Conservation (phyloP, 306 rosid species). For the Fagus crenata region DNA sequence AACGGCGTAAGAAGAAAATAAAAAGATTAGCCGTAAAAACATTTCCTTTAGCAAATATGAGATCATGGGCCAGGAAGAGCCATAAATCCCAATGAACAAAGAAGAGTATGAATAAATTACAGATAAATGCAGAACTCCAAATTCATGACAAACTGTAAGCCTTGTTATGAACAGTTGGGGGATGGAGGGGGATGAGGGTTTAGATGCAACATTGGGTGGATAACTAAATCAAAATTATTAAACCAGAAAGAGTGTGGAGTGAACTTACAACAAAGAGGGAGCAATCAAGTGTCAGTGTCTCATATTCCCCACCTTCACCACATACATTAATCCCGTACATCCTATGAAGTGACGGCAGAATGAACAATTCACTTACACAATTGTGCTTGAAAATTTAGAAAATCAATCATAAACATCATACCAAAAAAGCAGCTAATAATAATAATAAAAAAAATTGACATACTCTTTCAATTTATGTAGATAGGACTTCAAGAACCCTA, state of each 20-base stretch:
- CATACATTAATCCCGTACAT: slow-evolving; percentile 87
- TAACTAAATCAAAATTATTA: slow-evolving; percentile 1
- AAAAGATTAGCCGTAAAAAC: background rate
- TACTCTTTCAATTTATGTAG: slow-evolving; percentile 89
- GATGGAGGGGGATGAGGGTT: background rate
- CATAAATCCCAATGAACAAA: slow-evolving; percentile 3
- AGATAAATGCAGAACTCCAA: background rate
- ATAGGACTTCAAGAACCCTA: slow-evolving; percentile 63
- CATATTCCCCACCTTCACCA: slow-evolving; percentile 99
- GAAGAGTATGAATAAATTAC: background rate
- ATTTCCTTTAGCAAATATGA: background rate
- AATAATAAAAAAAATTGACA: slow-evolving; percentile 21
- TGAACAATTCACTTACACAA: background rate
- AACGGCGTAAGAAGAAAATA: background rate
- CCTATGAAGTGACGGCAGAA: slow-evolving; percentile 40
- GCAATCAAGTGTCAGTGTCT: slow-evolving; percentile 92
- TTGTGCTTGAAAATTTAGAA: slow-evolving; percentile 12
- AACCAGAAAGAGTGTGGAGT: slow-evolving; percentile 12
- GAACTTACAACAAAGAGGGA: slow-evolving; percentile 81
- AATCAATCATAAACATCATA: slow-evolving; percentile 6
- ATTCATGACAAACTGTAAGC: background rate
- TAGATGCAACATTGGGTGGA: slow-evolving; percentile 19
- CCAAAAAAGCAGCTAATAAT: background rate
- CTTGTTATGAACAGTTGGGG: background rate
- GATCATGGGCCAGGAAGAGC: slow-evolving; percentile 2